Conservation (phyloP, 2,329 filamentous ascomycete species). For the Fusarium sp. region DNA sequence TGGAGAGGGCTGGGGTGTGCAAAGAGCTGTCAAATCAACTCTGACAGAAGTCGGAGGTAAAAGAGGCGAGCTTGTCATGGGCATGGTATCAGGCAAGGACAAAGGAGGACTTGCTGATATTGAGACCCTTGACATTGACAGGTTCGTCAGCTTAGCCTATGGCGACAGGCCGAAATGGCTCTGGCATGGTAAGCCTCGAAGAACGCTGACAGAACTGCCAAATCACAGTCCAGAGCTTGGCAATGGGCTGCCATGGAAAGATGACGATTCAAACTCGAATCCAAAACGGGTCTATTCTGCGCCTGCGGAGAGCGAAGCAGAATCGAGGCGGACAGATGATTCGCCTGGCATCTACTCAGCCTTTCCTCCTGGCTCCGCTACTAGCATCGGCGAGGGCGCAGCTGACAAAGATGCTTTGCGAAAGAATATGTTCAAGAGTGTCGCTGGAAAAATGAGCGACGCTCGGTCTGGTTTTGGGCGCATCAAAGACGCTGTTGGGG, state of each 20-base stretch:
- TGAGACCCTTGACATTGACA: slow-evolving; percentile 90
- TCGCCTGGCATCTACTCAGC: slow-evolving; percentile 57
- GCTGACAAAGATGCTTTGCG: slow-evolving; percentile 69
- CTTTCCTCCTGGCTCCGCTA: slow-evolving; percentile 58
- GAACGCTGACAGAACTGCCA: slow-evolving; percentile 63
- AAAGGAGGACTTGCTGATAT: slow-evolving; percentile 92
- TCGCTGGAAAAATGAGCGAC: slow-evolving; percentile 82
- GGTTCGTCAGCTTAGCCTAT: slow-evolving; percentile 80
- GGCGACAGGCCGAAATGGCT: slow-evolving; percentile 93
- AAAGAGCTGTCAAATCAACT: slow-evolving; percentile 93
- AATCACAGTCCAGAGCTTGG: slow-evolving; percentile 61
- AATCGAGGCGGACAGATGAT: slow-evolving; percentile 60
- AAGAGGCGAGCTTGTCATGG: slow-evolving; percentile 92
- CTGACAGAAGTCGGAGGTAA: slow-evolving; percentile 95
- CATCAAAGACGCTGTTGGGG: slow-evolving; percentile 86
- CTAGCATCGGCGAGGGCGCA: slow-evolving; percentile 60
- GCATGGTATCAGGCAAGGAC: slow-evolving; percentile 89
- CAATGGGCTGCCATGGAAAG: slow-evolving; percentile 66
- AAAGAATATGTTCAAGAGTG: slow-evolving; percentile 80
- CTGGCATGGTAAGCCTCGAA: slow-evolving; percentile 90
- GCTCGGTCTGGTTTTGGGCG: slow-evolving; percentile 85
- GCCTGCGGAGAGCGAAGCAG: slow-evolving; percentile 64
- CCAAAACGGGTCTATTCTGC: slow-evolving; percentile 64
- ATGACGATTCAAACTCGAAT: slow-evolving; percentile 56
- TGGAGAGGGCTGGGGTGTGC: slow-evolving; percentile 91